These are phyloP conservation scores for Rhodotorula kratochvilovae DNA, from an alignment of 768 basidiomycete genomes.

Conservation along the genomic window DNA sequence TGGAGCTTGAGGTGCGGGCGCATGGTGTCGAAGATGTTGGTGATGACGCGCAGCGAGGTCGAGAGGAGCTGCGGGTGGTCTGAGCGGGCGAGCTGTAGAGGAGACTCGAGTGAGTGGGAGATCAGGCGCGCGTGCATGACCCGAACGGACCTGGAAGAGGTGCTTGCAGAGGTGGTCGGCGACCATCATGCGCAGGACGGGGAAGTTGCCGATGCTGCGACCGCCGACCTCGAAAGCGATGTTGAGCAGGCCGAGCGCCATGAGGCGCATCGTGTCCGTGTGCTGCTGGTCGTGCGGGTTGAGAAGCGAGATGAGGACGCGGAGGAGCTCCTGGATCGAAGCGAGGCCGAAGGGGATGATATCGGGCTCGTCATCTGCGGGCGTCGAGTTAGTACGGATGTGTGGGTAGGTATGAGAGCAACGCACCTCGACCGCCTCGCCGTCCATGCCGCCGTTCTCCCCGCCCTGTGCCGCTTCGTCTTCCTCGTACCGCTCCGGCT, in stretches of 20 bases:
- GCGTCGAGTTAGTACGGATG: conserved; percentile 3
- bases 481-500: not conserved
- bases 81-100: conserved; percentile 67
- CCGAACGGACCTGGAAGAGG: conserved; percentile 66
- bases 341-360: conserved; percentile 71
- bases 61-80: conserved; percentile 77
- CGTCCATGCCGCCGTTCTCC: conserved; percentile 36
- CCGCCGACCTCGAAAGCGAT: conserved; percentile 82
- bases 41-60: conserved; percentile 73
- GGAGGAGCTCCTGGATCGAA: conserved; percentile 83
- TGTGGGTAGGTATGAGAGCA: not conserved
- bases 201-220: conserved; percentile 65
- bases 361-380: not conserved
- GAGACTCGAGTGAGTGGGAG: not conserved
- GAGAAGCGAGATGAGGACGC: conserved; percentile 89
- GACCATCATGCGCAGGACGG: conserved; percentile 69
- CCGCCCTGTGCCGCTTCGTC: too few species aligned
- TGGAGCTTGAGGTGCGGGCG: conserved; percentile 81
- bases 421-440: conserved; percentile 50
- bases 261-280: conserved; percentile 88
- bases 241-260: conserved; percentile 80
- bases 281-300: conserved; percentile 92
- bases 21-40: conserved; percentile 83
- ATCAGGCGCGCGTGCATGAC: not conserved
- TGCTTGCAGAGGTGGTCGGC: conserved; percentile 90